A percentile compares a stretch with the other conserved stretches of the same genome.
These are phyloP conservation scores for Ochetophila trinervis DNA, from an alignment of 306 rosid species.

Conservation along the genomic window DNA sequence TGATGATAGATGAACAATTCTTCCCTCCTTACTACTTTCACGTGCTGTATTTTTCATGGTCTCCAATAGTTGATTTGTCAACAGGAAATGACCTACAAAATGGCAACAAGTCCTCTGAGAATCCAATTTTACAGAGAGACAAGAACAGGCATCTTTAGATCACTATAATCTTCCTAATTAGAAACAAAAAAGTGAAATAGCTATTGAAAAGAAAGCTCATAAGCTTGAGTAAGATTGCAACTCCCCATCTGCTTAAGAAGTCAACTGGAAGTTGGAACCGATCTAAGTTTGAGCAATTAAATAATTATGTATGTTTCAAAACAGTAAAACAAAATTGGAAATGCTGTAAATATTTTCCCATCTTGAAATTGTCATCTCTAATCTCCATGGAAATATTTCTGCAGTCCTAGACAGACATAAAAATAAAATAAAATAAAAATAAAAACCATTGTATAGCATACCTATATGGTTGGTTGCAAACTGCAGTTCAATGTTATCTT, in stretches of 20 bases:
- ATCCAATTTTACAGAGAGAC: background rate
- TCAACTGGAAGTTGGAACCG: too few relatives aligned
- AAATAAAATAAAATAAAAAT: too few relatives aligned
- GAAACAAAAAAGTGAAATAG: background rate
- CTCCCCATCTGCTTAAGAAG: background rate
- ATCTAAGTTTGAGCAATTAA: background rate
- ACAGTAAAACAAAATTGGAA: background rate
- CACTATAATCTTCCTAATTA: background rate
- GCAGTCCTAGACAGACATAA: background rate
- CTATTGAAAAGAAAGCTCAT: background rate
- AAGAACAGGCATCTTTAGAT: background rate
- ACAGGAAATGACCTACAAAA: conserved; percentile 81
- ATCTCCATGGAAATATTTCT: background rate
- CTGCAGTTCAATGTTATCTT: conserved; percentile 80
- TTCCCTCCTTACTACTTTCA: conserved; percentile 67
- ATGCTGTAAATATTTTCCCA: background rate
- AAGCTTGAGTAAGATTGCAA: background rate
- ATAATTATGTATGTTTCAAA: background rate
- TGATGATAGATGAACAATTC: conserved; percentile 74
- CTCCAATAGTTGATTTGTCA: conserved; percentile 80
- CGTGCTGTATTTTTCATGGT: conserved; percentile 74
- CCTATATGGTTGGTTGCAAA: conserved; percentile 94
- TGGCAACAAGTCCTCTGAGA: background rate
- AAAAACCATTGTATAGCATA: conserved; percentile 21
- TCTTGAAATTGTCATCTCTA: background rate